These are phyloP conservation scores for Chytridium lagenaria DNA, from an alignment of 371 early-diverging fungal genomes.

Conservation along the genomic window DNA sequence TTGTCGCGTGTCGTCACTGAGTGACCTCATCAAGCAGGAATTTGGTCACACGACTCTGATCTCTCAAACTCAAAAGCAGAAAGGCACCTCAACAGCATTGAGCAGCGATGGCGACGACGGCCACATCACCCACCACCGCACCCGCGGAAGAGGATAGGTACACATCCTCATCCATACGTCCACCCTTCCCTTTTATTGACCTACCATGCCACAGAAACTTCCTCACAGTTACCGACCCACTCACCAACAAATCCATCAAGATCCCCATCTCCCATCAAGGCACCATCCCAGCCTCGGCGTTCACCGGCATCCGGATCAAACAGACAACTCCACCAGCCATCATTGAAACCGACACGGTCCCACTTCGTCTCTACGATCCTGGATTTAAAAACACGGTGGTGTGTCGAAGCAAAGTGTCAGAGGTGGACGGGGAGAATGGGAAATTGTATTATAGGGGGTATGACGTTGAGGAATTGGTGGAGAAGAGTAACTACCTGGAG, in stretches of 20 bases:
- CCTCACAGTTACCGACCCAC: conserved; percentile 42
- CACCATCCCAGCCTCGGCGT: conserved; percentile 46
- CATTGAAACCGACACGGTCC: conserved; percentile 34
- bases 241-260: conserved; percentile 30
- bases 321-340: conserved; percentile 44
- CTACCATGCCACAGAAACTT: conserved; percentile 21
- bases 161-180: neutral
- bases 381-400: conserved; percentile 69
- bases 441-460: conserved; percentile 62
- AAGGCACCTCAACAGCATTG: too few relatives aligned
- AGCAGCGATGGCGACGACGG: too few relatives aligned
- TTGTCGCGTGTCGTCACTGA: too few relatives aligned
- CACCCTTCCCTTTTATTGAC: neutral
- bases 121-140: too few relatives aligned
- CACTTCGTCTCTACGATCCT: conserved; percentile 37
- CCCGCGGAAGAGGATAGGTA: too few relatives aligned
- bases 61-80: too few relatives aligned
- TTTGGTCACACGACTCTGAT: too few relatives aligned
- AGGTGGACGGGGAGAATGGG: conserved; percentile 63
- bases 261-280: conserved; percentile 41
- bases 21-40: too few relatives aligned
- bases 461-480: conserved; percentile 43
- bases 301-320: conserved; percentile 42
- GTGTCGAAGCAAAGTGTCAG: conserved; percentile 38
- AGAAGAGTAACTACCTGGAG: conserved; percentile 45